Percentiles rank a stretch among this genome's conserved stretches.
Conservation (phyloP, 768 basidiomycete genomes). For the Mrakia frigida region DNA sequence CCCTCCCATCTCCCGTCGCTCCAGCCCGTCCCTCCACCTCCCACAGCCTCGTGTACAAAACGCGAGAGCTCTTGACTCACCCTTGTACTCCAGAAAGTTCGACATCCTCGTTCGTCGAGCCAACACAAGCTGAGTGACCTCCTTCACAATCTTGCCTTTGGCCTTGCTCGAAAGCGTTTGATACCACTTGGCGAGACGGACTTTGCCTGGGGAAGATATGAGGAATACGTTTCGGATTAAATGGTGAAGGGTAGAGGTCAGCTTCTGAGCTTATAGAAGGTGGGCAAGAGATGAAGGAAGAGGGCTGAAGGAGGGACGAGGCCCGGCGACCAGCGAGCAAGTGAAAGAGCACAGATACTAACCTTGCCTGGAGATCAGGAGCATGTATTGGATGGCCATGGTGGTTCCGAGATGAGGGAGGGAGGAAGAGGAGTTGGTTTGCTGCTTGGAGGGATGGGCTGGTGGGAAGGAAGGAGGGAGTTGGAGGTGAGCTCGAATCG, state of each 20-base stretch:
- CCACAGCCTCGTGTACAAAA: background rate
- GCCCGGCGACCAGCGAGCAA: too few species aligned
- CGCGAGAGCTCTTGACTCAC: conserved; percentile 46
- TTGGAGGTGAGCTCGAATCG: too few species aligned
- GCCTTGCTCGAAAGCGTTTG: conserved; percentile 63
- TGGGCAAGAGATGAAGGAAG: background rate
- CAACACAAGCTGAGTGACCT: conserved; percentile 87
- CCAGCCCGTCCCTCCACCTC: background rate
- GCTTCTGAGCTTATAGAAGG: background rate
- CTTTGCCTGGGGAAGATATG: conserved; percentile 59
- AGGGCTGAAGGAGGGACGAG: background rate
- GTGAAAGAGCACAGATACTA: conserved; percentile 17
- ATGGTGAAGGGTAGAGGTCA: background rate
- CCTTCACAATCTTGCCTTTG: conserved; percentile 88
- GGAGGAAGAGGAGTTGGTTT: too few species aligned
- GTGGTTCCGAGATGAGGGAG: background rate
- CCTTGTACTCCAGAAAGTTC: conserved; percentile 95
- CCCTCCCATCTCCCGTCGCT: background rate
- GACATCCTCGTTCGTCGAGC: conserved; percentile 85
- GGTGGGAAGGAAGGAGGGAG: too few species aligned
- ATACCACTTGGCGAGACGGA: conserved; percentile 95
- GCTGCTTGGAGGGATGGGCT: too few species aligned
- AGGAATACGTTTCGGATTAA: too few species aligned
- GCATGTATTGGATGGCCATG: conserved; percentile 67
- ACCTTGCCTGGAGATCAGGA: conserved; percentile 87